Percentiles rank a stretch among this genome's conserved stretches.
Conservation (phyloP, 192 early-diverging fungal species). For the Allomyces javanicus region DNA sequence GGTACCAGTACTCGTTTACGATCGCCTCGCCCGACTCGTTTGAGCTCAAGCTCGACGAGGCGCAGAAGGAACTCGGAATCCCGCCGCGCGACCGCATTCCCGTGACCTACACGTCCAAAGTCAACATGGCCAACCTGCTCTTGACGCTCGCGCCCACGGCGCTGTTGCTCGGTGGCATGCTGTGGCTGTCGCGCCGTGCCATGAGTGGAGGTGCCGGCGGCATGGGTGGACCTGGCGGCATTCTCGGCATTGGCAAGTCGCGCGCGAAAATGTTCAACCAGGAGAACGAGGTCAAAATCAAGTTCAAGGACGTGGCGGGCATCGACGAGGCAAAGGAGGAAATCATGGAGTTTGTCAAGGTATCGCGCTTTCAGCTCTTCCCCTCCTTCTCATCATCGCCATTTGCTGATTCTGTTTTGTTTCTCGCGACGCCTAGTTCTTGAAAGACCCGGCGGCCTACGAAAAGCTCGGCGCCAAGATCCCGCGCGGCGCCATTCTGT, state of each 20-base stretch:
- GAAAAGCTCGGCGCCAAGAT: conserved; percentile 94
- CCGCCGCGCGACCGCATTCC: conserved; percentile 77
- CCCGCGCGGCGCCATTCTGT: conserved; percentile 92
- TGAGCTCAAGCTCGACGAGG: conserved; percentile 71
- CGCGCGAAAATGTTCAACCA: conserved; percentile 93
- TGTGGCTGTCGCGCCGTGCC: conserved; percentile 69
- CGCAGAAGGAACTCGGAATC: conserved; percentile 80
- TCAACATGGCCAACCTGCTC: conserved; percentile 46
- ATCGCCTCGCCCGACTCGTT: conserved; percentile 90
- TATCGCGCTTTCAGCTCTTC: not conserved
- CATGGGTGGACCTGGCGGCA: conserved; percentile 37
- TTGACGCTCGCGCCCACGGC: conserved; percentile 87
- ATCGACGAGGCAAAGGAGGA: conserved; percentile 99
- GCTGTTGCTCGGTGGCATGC: conserved; percentile 66
- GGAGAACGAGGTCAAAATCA: conserved; percentile 85
- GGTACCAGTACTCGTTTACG: conserved; percentile 45
- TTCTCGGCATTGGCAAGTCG: conserved; percentile 93
- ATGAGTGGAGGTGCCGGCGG: conserved; percentile 23
- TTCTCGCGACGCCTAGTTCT: conserved; percentile 22
- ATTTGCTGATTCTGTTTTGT: not conserved
- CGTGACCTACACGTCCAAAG: conserved; percentile 71
- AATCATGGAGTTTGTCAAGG: conserved; percentile 99
- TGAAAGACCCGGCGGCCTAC: conserved; percentile 81
- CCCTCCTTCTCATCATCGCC: too few relatives aligned
- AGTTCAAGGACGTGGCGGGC: conserved; percentile 98